Percentiles rank a stretch among this genome's conserved stretches.
Evolutionary conservation across 1,284 basidiomycete genomes (phyloP).

Genomic region (Irpex sp.): DNA sequence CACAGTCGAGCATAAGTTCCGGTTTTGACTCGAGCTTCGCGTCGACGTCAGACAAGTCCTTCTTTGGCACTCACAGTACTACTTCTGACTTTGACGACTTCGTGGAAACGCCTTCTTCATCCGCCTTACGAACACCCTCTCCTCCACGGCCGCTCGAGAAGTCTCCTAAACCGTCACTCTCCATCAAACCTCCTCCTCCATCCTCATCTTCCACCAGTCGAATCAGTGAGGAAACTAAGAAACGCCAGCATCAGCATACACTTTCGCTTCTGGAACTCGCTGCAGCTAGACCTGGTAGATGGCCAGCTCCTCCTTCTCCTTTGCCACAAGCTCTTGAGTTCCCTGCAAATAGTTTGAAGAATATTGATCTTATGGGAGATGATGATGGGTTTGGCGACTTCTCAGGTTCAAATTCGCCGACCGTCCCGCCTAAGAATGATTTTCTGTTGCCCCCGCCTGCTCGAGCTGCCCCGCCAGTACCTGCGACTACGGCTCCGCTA

Average conservation of each 20-base stretch:
- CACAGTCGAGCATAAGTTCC: background rate
- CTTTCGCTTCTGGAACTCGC: slow-evolving; percentile 51
- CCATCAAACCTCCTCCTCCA: slow-evolving; percentile 1
- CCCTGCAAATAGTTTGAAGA: slow-evolving; percentile 12
- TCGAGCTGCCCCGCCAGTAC: background rate
- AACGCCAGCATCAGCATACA: slow-evolving; percentile 44
- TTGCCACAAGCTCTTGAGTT: slow-evolving; percentile 43
- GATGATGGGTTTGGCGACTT: slow-evolving; percentile 16
- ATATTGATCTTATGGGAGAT: slow-evolving; percentile 23
- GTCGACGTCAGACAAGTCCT: slow-evolving; percentile 15
- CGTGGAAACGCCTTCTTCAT: slow-evolving; percentile 10
- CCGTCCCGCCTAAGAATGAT: slow-evolving; percentile 1
- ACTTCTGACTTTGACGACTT: slow-evolving; percentile 17
- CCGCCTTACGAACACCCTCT: slow-evolving; percentile 22
- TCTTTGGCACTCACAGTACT: slow-evolving; percentile 19
- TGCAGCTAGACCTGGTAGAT: slow-evolving; percentile 48
- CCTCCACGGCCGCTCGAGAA: slow-evolving; percentile 21
- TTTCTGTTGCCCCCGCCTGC: slow-evolving; percentile 1
- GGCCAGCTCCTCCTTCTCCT: slow-evolving; percentile 63
- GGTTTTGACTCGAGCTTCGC: slow-evolving; percentile 17
- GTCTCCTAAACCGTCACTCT: slow-evolving; percentile 6
- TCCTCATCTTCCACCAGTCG: slow-evolving; percentile 1
- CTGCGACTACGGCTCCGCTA: background rate
- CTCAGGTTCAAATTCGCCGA: background rate
- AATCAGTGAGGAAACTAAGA: slow-evolving; percentile 4